A percentile compares a stretch with the other conserved stretches of the same genome.
Evolutionary conservation across 2,329 filamentous ascomycete species (phyloP).

Genomic region (Parascedosporium putredinis): DNA sequence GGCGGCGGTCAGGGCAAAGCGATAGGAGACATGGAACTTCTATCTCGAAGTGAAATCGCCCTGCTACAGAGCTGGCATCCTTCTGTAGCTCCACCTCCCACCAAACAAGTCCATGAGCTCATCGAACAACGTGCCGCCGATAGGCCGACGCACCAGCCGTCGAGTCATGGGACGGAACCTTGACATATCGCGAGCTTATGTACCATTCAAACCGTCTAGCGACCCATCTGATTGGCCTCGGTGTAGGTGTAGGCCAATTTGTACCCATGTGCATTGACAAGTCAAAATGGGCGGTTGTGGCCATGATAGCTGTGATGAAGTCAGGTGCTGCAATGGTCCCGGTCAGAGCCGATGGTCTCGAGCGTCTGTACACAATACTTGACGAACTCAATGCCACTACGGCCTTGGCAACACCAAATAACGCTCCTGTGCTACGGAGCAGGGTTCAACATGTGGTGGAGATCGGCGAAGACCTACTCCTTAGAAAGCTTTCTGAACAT

Average conservation of each 20-base stretch:
- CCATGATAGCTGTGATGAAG: conserved; percentile 21
- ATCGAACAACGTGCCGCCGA: neutral
- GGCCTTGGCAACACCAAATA: neutral
- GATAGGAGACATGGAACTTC: too few species aligned
- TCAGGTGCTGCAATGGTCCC: conserved; percentile 21
- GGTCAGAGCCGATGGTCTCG: conserved; percentile 16
- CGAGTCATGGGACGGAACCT: conserved; percentile 15
- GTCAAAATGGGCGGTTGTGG: conserved; percentile 17
- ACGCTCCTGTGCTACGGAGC: neutral
- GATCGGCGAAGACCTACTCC: too few species aligned
- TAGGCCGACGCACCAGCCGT: conserved; percentile 13
- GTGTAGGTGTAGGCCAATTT: neutral
- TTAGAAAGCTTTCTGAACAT: neutral
- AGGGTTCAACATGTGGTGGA: too few species aligned
- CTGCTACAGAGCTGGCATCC: neutral
- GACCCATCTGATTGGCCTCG: neutral
- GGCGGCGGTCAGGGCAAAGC: too few species aligned
- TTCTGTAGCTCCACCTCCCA: conserved; percentile 6
- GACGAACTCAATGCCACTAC: conserved; percentile 5
- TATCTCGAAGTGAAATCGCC: neutral
- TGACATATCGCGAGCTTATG: conserved; percentile 17
- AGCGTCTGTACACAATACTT: conserved; percentile 8
- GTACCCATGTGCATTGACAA: conserved; percentile 21
- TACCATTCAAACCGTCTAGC: conserved; percentile 10
- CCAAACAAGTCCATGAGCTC: neutral